Evolutionary conservation across 1,284 basidiomycete species (phyloP).

Genomic region (Mycena sp.): DNA sequence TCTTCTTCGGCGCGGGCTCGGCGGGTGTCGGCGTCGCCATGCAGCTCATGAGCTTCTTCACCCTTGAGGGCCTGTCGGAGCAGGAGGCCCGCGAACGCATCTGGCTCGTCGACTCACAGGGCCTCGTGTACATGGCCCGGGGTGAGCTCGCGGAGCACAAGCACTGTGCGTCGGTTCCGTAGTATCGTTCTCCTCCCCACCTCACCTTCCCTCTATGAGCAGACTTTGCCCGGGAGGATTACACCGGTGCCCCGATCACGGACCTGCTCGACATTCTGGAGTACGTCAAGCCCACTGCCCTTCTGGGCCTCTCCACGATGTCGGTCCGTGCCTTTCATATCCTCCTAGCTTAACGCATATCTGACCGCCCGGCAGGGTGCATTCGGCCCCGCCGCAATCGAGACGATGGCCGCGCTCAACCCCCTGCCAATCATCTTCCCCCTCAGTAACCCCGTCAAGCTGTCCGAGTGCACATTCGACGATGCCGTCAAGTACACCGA

Average conservation of each 20-base stretch:
- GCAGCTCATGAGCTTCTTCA: slow-evolving; percentile 92
- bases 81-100: slow-evolving; percentile 84
- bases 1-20: slow-evolving; percentile 92
- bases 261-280: slow-evolving; percentile 85
- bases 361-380: slow-evolving; percentile 54
- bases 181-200: background rate
- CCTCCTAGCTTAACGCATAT: slow-evolving; percentile 35
- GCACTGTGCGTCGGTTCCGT: slow-evolving; percentile 61
- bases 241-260: slow-evolving; percentile 78
- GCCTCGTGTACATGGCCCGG: slow-evolving; percentile 79
- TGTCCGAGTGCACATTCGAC: slow-evolving; percentile 88
- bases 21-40: slow-evolving; percentile 91
- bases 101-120: slow-evolving; percentile 90
- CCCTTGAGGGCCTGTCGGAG: slow-evolving; percentile 75
- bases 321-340: slow-evolving; percentile 19
- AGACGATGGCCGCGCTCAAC: slow-evolving; percentile 88
- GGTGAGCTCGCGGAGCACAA: slow-evolving; percentile 86
- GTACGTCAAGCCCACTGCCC: slow-evolving; percentile 90
- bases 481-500: slow-evolving; percentile 84
- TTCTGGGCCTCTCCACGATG: slow-evolving; percentile 88
- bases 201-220: slow-evolving; percentile 18
- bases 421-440: slow-evolving; percentile 94
- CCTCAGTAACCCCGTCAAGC: slow-evolving; percentile 91
- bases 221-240: slow-evolving; percentile 88
- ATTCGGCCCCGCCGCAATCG: slow-evolving; percentile 81